Evolutionary conservation across 1,139 yeast genomes (phyloP), one percentile per base, ranked within the genome.

Genomic region (Sugiyamaella xylanicola): DNA sequence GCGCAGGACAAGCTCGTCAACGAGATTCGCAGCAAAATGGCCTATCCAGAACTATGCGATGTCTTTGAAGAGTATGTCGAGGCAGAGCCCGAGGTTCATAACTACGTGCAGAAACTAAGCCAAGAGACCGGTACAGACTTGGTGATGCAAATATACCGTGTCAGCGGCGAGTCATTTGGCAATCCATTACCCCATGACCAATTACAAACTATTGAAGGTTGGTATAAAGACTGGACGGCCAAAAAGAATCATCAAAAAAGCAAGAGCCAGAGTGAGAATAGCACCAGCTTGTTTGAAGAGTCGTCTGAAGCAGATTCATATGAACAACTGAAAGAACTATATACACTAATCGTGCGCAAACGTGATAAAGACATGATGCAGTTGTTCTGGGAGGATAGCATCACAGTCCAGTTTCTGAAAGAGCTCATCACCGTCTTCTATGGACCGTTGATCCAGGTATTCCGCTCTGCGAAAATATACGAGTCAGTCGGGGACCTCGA

Each of bases 321-420:
- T 60, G 69, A 81, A 2, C 76, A 79, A 59, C 69, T 84, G 40
- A 85, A 78, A 62, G 87, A 86, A 57, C 77, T 87, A 57, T 81
- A 87, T 72, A 84, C 81, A 60, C 72, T 87, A 20, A 80, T 81
- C 62, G 74, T 88, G 1, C 79, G 95, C 43, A 84, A 82, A 57
- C 81, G 83, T 45, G 98, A 92, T 68, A 90, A 89, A 68, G 82
- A 84, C 55, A 74, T 86, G 48, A 72, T 91, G 76, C 85, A 85
- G 63, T 84, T 85, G 65, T 72, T 92, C 48, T 89, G 97, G 95
- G 84, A 84, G 54, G 96, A 91, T 64, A 91, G 93, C 0, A 88
- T 86, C 63, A 74, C 95, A 43, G 83, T 91, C 21, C 77, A 77
- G 48, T 75, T 92, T 44, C 74, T 91, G 56, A 86, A 86, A 61